These are phyloP conservation scores for Cryptomeria japonica DNA, from an alignment of 75 land plant genomes.

Conservation along the genomic window DNA sequence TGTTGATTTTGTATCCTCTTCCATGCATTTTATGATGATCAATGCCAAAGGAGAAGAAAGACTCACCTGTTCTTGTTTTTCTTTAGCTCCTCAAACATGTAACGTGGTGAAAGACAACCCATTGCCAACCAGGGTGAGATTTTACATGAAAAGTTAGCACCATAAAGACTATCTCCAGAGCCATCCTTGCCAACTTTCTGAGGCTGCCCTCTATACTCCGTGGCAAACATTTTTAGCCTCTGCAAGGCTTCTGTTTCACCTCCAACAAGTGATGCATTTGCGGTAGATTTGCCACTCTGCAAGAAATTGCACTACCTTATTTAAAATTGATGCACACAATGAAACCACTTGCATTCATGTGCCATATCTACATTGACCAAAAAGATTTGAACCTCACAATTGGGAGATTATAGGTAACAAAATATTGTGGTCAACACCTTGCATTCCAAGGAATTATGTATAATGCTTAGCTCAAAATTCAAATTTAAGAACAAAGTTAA, in stretches of 20 bases:
- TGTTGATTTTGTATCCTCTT: not conserved
- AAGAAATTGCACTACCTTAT: not conserved
- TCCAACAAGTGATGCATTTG: slow-evolving; percentile 63
- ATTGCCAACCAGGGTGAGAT: slow-evolving; percentile 95
- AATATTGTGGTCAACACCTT: not conserved
- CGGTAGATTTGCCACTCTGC: slow-evolving; percentile 59
- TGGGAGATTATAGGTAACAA: not conserved
- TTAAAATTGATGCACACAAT: not conserved
- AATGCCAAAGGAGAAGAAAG: not conserved
- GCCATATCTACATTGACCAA: not conserved
- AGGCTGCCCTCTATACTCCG: slow-evolving; percentile 62
- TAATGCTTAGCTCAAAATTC: not conserved
- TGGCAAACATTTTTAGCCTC: slow-evolving; percentile 73
- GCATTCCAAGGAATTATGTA: not conserved
- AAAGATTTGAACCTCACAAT: not conserved
- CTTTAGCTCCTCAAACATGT: slow-evolving; percentile 89
- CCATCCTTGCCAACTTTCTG: slow-evolving; percentile 33
- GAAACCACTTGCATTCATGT: not conserved
- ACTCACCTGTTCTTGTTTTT: slow-evolving; percentile 61
- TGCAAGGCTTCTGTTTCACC: slow-evolving; percentile 93
- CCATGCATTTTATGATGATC: not conserved
- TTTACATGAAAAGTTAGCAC: slow-evolving; percentile 96
- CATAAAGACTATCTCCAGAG: slow-evolving; percentile 70
- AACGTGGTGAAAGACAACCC: slow-evolving; percentile 96
- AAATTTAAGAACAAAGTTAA: not conserved